Conservation (phyloP, 768 basidiomycete genomes). For the Pleurotus giganteus region DNA sequence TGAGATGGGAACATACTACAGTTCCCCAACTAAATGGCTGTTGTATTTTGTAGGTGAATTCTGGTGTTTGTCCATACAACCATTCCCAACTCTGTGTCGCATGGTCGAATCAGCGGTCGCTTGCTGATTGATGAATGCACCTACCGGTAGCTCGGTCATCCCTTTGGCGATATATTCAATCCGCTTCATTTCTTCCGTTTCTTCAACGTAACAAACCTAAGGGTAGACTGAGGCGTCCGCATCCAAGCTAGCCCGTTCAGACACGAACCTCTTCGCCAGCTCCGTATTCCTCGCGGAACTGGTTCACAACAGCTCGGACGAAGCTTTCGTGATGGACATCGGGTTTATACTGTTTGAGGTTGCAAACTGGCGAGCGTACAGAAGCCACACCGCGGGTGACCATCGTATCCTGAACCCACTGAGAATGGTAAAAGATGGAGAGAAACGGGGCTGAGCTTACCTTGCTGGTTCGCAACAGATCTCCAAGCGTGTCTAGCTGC, state of each 20-base stretch:
- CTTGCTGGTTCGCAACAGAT: slow-evolving; percentile 65
- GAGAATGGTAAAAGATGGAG: background rate
- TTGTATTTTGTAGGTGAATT: slow-evolving; percentile 69
- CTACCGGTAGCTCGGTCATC: slow-evolving; percentile 70
- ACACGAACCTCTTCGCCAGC: slow-evolving; percentile 28
- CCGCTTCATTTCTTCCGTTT: slow-evolving; percentile 39
- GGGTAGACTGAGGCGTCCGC: background rate
- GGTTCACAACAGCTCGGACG: slow-evolving; percentile 59
- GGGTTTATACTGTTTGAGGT: slow-evolving; percentile 57
- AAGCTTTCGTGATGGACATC: slow-evolving; percentile 68
- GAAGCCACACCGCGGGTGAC: slow-evolving; percentile 85
- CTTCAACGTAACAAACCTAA: slow-evolving; percentile 42
- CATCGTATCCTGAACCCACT: slow-evolving; percentile 61
- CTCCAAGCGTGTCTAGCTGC: slow-evolving; percentile 65
- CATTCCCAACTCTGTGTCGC: slow-evolving; percentile 83
- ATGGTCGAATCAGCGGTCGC: background rate
- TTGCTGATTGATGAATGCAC: slow-evolving; percentile 18
- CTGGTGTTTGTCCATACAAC: slow-evolving; percentile 90
- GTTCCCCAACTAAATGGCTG: slow-evolving; percentile 51
- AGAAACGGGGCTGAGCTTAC: slow-evolving; percentile 32
- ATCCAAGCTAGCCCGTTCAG: background rate
- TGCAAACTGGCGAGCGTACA: slow-evolving; percentile 90
- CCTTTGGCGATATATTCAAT: slow-evolving; percentile 66
- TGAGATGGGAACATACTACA: slow-evolving; percentile 32
- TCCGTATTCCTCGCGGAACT: slow-evolving; percentile 63